Evolutionary conservation across 768 basidiomycete genomes (phyloP).

Genomic region (Hypholoma sublateritium): DNA sequence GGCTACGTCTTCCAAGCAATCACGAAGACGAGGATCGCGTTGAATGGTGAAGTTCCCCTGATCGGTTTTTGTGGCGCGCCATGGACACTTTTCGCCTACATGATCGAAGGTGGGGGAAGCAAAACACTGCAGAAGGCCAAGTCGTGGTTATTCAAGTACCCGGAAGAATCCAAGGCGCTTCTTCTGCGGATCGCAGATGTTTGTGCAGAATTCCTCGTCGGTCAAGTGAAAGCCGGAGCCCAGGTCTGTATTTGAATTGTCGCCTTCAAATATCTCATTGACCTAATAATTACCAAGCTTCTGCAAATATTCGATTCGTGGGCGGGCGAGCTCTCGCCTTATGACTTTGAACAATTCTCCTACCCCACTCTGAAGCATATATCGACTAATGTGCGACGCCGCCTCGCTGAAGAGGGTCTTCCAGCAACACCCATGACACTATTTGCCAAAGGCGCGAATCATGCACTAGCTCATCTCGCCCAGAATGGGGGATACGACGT

Average conservation of each 20-base stretch:
- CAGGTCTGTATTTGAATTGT: constrained; percentile 57
- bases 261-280: not conserved
- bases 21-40: constrained; percentile 74
- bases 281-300: constrained; percentile 50
- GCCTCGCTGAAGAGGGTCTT: constrained; percentile 53
- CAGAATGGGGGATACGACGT: constrained; percentile 77
- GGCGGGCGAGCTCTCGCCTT: constrained; percentile 88
- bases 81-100: constrained; percentile 98
- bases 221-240: constrained; percentile 93
- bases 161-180: constrained; percentile 78
- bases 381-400: constrained; percentile 60
- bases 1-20: constrained; percentile 94
- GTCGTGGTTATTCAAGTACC: constrained; percentile 91
- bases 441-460: constrained; percentile 93
- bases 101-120: constrained; percentile 95
- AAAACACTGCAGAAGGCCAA: constrained; percentile 91
- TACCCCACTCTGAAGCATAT: constrained; percentile 79
- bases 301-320: constrained; percentile 98
- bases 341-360: constrained; percentile 84
- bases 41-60: constrained; percentile 88
- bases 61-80: constrained; percentile 98
- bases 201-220: constrained; percentile 87
- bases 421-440: constrained; percentile 79
- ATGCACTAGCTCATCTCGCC: constrained; percentile 60
- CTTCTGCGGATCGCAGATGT: constrained; percentile 82